These are phyloP conservation scores for Penstemon newberryi DNA, from an alignment of 257 asterid genomes.

Conservation along the genomic window DNA sequence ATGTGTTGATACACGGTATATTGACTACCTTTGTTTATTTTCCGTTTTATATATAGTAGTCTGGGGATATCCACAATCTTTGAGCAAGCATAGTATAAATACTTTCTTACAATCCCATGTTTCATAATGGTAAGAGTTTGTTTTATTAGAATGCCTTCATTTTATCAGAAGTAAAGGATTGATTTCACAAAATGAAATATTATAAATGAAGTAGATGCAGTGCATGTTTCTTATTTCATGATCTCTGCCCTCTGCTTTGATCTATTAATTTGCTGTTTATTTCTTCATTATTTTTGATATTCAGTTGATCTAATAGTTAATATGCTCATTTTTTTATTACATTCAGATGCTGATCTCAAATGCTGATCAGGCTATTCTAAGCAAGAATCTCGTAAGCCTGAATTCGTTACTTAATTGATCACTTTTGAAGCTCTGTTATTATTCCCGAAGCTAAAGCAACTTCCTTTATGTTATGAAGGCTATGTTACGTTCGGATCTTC, in stretches of 20 bases:
- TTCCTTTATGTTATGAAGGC: constrained; percentile 52
- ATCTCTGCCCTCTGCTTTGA: constrained; percentile 13
- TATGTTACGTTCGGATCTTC: constrained; percentile 89
- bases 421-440: constrained; percentile 22
- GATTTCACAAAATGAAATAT: neutral
- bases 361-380: constrained; percentile 87
- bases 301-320: constrained; percentile 7
- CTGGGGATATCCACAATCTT: neutral
- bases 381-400: constrained; percentile 72
- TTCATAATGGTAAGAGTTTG: neutral
- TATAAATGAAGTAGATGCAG: neutral
- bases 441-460: constrained; percentile 29
- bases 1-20: neutral
- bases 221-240: neutral
- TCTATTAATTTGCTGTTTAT: constrained; percentile 15
- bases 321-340: constrained; percentile 14
- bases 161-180: constrained; percentile 6
- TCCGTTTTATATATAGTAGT: neutral
- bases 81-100: neutral
- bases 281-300: neutral
- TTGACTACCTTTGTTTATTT: neutral
- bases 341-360: constrained; percentile 68
- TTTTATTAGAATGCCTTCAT: neutral
- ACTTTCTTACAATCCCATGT: neutral
- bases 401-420: constrained; percentile 13